A percentile compares a stretch with the other conserved stretches of the same genome.
Evolutionary conservation across 78 protist genomes (phyloP).

Genomic region (Paratrimastix pyriformis): DNA sequence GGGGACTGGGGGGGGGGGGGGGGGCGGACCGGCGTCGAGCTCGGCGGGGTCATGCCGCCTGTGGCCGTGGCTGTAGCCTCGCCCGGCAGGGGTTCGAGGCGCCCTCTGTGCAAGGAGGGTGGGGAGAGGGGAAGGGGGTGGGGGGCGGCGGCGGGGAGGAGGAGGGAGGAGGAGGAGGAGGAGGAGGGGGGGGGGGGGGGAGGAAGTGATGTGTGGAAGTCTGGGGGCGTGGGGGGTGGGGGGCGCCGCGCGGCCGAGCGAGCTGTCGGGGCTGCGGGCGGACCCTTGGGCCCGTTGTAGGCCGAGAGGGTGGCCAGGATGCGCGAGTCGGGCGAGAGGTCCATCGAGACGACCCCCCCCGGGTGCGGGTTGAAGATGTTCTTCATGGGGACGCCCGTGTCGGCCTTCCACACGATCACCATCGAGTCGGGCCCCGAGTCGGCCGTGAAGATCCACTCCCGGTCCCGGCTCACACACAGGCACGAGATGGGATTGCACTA

Average conservation of each 20-base stretch:
- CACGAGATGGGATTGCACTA: constrained; percentile 28
- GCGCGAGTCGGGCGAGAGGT: constrained; percentile 13
- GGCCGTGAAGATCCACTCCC: constrained; percentile 35
- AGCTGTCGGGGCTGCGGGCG: background rate
- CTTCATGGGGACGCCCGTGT: constrained; percentile 20
- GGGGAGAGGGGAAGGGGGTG: too few relatives aligned
- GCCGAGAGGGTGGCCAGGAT: constrained; percentile 13
- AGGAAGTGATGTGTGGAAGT: too few relatives aligned
- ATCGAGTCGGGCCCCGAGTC: constrained; percentile 46
- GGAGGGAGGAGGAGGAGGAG: background rate
- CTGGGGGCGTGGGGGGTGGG: background rate
- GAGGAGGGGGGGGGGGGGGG: background rate
- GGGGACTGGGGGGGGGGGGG: too few relatives aligned
- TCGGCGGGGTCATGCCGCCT: too few relatives aligned
- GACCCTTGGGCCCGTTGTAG: background rate
- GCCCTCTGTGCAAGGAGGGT: too few relatives aligned
- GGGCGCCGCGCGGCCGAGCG: background rate
- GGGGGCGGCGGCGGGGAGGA: too few relatives aligned
- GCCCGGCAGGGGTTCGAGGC: too few relatives aligned
- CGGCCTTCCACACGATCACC: constrained; percentile 51
- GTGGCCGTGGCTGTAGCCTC: too few relatives aligned
- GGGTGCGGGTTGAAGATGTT: background rate
- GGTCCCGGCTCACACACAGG: background rate
- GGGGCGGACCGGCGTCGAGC: too few relatives aligned
- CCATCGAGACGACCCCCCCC: constrained; percentile 13